These are phyloP conservation scores for Pseudogymnoascus sp. DNA, from an alignment of 2,329 filamentous ascomycete genomes.

Conservation along the genomic window DNA sequence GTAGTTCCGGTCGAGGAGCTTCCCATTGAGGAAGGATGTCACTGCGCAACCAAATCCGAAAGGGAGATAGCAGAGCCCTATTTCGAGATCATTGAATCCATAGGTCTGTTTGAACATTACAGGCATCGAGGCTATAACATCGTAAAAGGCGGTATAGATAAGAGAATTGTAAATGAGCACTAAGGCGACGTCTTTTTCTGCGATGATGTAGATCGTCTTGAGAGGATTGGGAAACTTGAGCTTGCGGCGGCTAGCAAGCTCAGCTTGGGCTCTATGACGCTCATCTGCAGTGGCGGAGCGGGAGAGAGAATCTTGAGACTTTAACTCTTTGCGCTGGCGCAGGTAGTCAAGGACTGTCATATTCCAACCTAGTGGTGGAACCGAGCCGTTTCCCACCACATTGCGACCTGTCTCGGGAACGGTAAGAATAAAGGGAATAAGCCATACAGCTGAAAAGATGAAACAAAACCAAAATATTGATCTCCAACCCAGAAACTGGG, in stretches of 20 bases:
- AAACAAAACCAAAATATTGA: conserved; percentile 42
- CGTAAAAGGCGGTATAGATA: conserved; percentile 51
- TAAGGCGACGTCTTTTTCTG: conserved; percentile 51
- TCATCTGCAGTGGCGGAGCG: conserved; percentile 28
- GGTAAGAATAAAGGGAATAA: not conserved
- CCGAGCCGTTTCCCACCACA: conserved; percentile 39
- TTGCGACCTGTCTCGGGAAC: conserved; percentile 21
- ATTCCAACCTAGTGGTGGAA: conserved; percentile 52
- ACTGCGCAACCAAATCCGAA: conserved; percentile 12
- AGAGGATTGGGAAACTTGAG: conserved; percentile 51
- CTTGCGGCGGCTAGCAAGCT: conserved; percentile 34
- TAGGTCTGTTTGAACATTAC: conserved; percentile 42
- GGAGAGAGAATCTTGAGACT: conserved; percentile 20
- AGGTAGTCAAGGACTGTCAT: conserved; percentile 46
- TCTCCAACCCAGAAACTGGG: conserved; percentile 38
- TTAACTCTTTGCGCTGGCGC: conserved; percentile 19
- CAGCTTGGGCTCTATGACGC: conserved; percentile 27
- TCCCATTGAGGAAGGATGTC: conserved; percentile 46
- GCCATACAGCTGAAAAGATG: conserved; percentile 23
- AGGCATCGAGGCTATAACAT: conserved; percentile 44
- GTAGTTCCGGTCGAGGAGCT: conserved; percentile 60
- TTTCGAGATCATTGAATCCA: conserved; percentile 30
- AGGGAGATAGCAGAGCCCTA: conserved; percentile 20
- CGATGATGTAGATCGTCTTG: conserved; percentile 45
- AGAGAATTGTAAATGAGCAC: conserved; percentile 46